phyloP scores from a whole-genome alignment of 441 rosid species.

The Geranium incanum region DNA sequence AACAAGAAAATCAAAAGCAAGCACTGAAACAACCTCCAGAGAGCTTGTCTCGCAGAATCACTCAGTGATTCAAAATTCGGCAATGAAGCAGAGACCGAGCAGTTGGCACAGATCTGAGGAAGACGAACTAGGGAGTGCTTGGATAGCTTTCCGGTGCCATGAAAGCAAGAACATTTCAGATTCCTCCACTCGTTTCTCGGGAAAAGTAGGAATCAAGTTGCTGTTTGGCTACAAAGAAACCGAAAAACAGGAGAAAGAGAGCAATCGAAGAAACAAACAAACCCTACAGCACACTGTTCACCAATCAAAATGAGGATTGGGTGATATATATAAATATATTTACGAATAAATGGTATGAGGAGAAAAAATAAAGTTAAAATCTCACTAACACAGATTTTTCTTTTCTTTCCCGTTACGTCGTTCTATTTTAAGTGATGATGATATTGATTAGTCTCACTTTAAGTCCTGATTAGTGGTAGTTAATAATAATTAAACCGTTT shows the following conservation, averaged over 20 bases:
- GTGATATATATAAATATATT: not conserved
- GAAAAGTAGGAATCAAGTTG: not conserved
- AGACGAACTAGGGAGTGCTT: not conserved
- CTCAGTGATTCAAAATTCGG: not conserved
- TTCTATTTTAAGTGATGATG: not conserved
- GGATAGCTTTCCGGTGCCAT: not conserved
- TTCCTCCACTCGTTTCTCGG: not conserved
- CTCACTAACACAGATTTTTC: not conserved
- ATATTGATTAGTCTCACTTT: not conserved
- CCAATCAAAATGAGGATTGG: not conserved
- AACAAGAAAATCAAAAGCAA: not conserved
- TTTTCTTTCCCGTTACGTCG: not conserved
- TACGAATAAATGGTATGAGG: too few species aligned
- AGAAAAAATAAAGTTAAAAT: not conserved
- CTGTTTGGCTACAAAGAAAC: not conserved
- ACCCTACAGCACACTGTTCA: not conserved
- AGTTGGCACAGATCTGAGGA: conserved; percentile 3
- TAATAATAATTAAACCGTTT: not conserved
- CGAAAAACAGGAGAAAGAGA: not conserved
- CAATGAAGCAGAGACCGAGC: not conserved
- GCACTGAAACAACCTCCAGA: not conserved
- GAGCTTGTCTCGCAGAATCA: not conserved
- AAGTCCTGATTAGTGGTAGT: not conserved
- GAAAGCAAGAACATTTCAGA: conserved; percentile 2
- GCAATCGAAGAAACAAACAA: too few species aligned